Evolutionary conservation across 768 basidiomycete genomes (phyloP), one percentile per base, ranked within the genome.

Genomic region (Suillus americanus): DNA sequence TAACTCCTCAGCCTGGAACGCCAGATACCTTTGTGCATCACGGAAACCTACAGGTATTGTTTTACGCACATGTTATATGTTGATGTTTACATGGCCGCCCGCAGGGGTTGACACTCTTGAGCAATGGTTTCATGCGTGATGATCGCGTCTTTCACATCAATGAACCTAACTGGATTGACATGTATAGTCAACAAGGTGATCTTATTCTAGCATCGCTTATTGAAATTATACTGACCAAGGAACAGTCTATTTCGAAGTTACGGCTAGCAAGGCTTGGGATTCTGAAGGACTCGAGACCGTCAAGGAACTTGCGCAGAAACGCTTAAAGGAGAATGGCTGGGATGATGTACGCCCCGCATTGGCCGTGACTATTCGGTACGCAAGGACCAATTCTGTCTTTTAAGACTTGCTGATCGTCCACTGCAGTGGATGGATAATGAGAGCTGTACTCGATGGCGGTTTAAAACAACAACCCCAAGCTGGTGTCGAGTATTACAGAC

Each of bases 291-390:
- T 72, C 5, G 62, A 68, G 37, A 28, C 35, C 8, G 56, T 77
- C 9, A 75, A 72, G 8, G 61, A 60, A n/a, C 64, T 69, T 13
- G 75, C 72, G 1, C 65, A 68, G 13, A 61, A 68, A 41, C 70
- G 74, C 13, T 51, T 70, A 23, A 30, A 54, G 5, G 53, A 65
- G 9, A 60, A 70, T 48, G 74, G 74, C 1, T 78, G 76, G 77
- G 64, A 73, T 40, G 46, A 55, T n/a, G 67, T 71, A 18, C 72
- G 75, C 9, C 74, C 72, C 2, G 80, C 81, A 3, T 65, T 83
- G 30, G 46, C 79, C 3, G 66, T 70, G 5, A 82, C 81, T 23
- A 68, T 81, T 45, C 70, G 82, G 81, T 79, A 65, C 13, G 74
- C 63, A 13, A 28, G 10, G 10, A 12, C 18, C 2, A 25, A 8